Conservation (phyloP, 1,284 basidiomycete genomes). For the Wallemia hederae region DNA sequence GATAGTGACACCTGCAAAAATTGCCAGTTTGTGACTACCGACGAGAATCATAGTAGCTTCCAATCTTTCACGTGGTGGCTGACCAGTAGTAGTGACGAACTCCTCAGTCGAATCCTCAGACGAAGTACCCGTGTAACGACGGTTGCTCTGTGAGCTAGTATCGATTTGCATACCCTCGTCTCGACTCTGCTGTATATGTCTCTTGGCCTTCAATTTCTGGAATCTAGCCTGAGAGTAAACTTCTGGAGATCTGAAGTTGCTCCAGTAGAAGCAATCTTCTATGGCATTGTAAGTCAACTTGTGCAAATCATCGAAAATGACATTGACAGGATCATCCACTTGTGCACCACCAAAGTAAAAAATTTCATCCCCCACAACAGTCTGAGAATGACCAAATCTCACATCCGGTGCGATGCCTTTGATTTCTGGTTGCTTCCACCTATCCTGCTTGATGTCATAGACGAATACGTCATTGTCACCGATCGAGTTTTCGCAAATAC, state of each 20-base stretch:
- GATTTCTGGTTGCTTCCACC: not conserved
- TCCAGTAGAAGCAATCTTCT: not conserved
- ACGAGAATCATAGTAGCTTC: not conserved
- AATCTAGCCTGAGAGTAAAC: not conserved
- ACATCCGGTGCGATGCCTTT: not conserved
- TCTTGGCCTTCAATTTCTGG: not conserved
- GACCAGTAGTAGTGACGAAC: not conserved
- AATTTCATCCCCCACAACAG: constrained; percentile 2
- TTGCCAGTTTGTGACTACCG: not conserved
- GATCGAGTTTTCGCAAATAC: not conserved
- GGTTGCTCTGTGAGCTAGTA: not conserved
- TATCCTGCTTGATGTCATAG: not conserved
- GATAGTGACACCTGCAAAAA: not conserved
- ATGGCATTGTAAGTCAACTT: not conserved
- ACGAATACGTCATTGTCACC: constrained; percentile 1
- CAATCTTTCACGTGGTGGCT: not conserved
- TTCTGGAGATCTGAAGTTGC: not conserved
- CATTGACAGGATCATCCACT: not conserved
- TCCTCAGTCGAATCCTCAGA: not conserved
- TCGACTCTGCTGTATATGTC: not conserved
- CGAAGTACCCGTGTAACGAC: not conserved
- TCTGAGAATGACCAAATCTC: not conserved
- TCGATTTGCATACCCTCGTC: not conserved
- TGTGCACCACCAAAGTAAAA: constrained; percentile 5
- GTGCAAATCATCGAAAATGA: not conserved